Conservation (phyloP, 495 filamentous ascomycete genomes). For the Symbiotaphrina buchneri region DNA sequence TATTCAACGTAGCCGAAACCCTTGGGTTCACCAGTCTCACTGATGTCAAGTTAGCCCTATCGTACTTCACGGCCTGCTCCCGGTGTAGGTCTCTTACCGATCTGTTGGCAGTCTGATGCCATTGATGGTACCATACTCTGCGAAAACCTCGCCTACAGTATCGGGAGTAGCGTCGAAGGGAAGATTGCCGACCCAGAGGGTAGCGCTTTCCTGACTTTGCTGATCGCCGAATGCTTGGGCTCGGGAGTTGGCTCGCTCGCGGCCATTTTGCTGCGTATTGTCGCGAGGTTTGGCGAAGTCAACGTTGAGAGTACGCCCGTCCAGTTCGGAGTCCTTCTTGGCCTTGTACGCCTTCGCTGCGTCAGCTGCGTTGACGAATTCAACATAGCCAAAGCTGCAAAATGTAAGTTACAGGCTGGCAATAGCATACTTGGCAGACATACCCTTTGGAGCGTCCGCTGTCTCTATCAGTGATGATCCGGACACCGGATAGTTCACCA, state of each 20-base stretch:
- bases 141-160: constrained; percentile 50
- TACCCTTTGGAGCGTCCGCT: constrained; percentile 72
- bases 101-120: constrained; percentile 83
- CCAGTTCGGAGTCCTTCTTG: constrained; percentile 61
- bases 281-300: constrained; percentile 63
- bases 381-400: constrained; percentile 78
- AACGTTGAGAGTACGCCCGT: constrained; percentile 70
- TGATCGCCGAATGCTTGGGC: constrained; percentile 60
- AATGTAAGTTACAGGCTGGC: constrained; percentile 10
- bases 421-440: constrained; percentile 8
- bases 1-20: constrained; percentile 90
- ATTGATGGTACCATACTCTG: constrained; percentile 41
- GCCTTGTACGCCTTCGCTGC: constrained; percentile 56
- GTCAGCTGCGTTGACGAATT: constrained; percentile 47
- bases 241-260: constrained; percentile 39
- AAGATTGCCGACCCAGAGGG: constrained; percentile 86
- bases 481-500: constrained; percentile 50
- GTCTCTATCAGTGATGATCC: constrained; percentile 68
- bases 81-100: constrained; percentile 20
- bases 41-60: constrained; percentile 18
- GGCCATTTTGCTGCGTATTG: constrained; percentile 17
- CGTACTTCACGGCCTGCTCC: not conserved
- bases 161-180: constrained; percentile 68
- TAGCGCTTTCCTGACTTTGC: constrained; percentile 55
- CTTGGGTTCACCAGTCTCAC: constrained; percentile 69